These are phyloP conservation scores for Fonsecaea pugnacius DNA, from an alignment of 2,329 filamentous ascomycete genomes.

Conservation along the genomic window DNA sequence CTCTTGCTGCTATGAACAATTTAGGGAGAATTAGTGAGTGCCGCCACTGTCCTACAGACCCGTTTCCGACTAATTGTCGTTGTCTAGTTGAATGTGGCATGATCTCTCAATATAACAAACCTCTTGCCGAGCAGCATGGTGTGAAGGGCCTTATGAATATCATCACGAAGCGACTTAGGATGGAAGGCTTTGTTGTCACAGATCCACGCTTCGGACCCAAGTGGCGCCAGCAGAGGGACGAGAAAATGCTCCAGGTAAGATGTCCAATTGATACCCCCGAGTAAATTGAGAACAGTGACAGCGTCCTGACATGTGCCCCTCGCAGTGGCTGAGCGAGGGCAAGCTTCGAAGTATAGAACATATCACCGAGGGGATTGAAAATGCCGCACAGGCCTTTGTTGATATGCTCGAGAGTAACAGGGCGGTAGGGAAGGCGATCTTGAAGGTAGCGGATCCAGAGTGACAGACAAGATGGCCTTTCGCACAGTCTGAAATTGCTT, in stretches of 20 bases:
- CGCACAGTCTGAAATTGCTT: too few species aligned
- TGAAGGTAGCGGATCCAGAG: slow-evolving; percentile 57
- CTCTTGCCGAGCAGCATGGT: slow-evolving; percentile 62
- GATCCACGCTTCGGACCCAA: slow-evolving; percentile 68
- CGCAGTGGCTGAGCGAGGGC: slow-evolving; percentile 71
- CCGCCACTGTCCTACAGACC: background rate
- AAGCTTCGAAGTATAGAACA: slow-evolving; percentile 71
- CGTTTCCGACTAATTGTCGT: background rate
- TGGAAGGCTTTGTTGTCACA: slow-evolving; percentile 76
- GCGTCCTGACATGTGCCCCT: background rate
- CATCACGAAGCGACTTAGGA: slow-evolving; percentile 66
- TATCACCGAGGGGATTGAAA: slow-evolving; percentile 76
- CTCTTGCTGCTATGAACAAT: slow-evolving; percentile 65
- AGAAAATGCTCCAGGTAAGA: slow-evolving; percentile 69
- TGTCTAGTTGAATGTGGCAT: slow-evolving; percentile 21
- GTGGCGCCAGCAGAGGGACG: slow-evolving; percentile 68
- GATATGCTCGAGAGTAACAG: slow-evolving; percentile 71
- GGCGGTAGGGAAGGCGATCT: slow-evolving; percentile 86
- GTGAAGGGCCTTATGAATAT: slow-evolving; percentile 68
- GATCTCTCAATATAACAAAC: slow-evolving; percentile 77
- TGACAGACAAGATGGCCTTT: background rate
- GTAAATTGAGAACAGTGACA: background rate
- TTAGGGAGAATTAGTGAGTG: slow-evolving; percentile 67
- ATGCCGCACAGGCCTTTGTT: slow-evolving; percentile 72
- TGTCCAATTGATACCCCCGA: too few species aligned